Evolutionary conservation across 768 basidiomycete genomes (phyloP), one percentile per base, ranked within the genome.

Genomic region (Tylopilus subfusipes): DNA sequence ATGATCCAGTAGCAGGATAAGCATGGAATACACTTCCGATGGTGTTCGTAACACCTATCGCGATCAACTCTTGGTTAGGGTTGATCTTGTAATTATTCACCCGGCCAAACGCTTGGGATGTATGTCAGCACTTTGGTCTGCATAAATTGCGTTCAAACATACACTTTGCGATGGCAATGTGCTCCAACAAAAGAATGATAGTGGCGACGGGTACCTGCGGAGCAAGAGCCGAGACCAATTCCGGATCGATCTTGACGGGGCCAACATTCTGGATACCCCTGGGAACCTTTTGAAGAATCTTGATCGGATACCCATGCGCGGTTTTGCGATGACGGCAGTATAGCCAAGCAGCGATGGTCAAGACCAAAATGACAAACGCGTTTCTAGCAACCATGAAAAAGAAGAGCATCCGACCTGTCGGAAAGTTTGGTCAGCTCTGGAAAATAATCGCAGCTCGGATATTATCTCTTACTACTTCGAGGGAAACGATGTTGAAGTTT

Each of bases 101-200:
- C 59, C 97, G 88, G 49, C 94, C 96, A 69, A 98, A 98, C 2
- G 93, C 89, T 93, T 62, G 5, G n/a, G 52, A 27, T 14, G 31
- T n/a, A 27, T 1, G 25, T 72, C 25, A 70, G 52, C 16, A 49
- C 4, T 4, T 30, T 42, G 18, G 19, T 40, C 25, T 42, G 40
- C 31, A 40, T 18, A 18, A 8, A 39, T 25, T n/a, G 4, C n/a
- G 38, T 53, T 27, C 8, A 13, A 18, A 71, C 82, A 65, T 68
- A 88, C 90, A 90, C 73, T 94, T 96, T n/a, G 90, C 83, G 61
- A 99, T 99, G 29, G 95, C 89, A 55, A 98, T 98, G 73, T 99
- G 97, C 70, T 98, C 96, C 48, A 98, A 76, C 14, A 98, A 77
- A 43, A 98, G 78, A 64, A 96, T 88, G 60, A 96, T 92, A 1